Evolutionary conservation across 345 rosid genomes (phyloP).

Genomic region (Geranium rotundifolium): DNA sequence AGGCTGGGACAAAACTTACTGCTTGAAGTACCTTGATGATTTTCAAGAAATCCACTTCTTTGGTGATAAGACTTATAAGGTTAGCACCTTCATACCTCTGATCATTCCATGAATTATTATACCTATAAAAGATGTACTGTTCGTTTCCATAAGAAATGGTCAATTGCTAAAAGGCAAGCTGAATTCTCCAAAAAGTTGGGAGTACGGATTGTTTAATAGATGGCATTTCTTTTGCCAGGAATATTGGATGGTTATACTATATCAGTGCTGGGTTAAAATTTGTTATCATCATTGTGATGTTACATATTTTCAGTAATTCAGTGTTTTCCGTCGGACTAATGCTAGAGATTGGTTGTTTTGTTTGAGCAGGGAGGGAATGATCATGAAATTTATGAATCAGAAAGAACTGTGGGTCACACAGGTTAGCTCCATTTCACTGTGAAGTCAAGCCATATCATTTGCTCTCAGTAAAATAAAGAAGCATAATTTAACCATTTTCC

Average conservation of each 20-base stretch:
- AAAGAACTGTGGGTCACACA: slow-evolving; percentile 73
- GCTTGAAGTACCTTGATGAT: slow-evolving; percentile 73
- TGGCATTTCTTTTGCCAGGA: background rate
- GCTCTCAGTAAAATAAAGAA: background rate
- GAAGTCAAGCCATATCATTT: background rate
- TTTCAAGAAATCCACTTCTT: slow-evolving; percentile 88
- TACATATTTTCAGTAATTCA: background rate
- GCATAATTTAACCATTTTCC: background rate
- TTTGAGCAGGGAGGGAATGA: slow-evolving; percentile 85
- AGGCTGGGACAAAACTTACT: slow-evolving; percentile 99
- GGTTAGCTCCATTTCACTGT: slow-evolving; percentile 31
- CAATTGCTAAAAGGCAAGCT: background rate
- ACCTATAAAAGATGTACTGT: no score
- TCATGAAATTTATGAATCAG: slow-evolving; percentile 81
- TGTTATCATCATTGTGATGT: no score
- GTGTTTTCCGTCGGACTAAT: background rate
- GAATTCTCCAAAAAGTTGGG: background rate
- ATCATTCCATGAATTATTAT: background rate
- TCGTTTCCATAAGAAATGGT: background rate
- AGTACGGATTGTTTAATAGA: background rate
- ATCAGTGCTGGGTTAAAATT: background rate
- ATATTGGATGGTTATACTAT: background rate
- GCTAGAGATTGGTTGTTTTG: slow-evolving; percentile 3
- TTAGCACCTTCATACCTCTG: slow-evolving; percentile 11
- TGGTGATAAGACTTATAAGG: slow-evolving; percentile 98